Conservation (phyloP, 331 rosid species). For the Telfairia occidentalis region DNA sequence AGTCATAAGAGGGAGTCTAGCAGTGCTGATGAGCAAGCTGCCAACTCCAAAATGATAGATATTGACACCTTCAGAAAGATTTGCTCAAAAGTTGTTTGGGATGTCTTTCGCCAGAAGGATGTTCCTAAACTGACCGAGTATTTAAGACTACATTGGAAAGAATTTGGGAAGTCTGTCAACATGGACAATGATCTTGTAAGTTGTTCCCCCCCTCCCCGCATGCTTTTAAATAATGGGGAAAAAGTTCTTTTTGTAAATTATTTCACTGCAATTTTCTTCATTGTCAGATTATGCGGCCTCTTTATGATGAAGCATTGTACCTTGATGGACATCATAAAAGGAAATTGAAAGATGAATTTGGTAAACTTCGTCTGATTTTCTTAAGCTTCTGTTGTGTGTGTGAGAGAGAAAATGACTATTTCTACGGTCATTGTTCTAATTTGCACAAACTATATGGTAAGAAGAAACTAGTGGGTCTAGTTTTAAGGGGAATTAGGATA, state of each 20-base stretch:
- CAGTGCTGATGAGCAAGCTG: constrained; percentile 23
- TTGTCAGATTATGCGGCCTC: constrained; percentile 54
- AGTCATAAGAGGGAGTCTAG: constrained; percentile 34
- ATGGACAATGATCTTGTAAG: constrained; percentile 39
- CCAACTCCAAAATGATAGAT: constrained; percentile 25
- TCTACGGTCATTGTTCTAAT: neutral
- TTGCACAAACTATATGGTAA: neutral
- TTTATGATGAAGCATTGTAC: constrained; percentile 58
- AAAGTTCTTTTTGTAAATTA: neutral
- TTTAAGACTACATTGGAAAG: constrained; percentile 49
- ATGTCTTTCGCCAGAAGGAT: constrained; percentile 69
- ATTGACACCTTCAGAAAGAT: constrained; percentile 30
- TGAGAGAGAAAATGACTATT: neutral
- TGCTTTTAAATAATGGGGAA: neutral
- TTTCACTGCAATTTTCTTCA: constrained; percentile 1
- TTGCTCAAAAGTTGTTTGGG: constrained; percentile 68
- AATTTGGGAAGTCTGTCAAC: constrained; percentile 36
- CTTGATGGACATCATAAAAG: constrained; percentile 61
- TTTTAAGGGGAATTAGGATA: constrained; percentile 1
- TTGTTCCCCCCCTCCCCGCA: neutral
- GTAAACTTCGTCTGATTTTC: constrained; percentile 19
- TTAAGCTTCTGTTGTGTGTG: neutral
- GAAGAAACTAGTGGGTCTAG: neutral
- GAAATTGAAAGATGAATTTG: constrained; percentile 82
- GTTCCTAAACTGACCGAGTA: constrained; percentile 62